Evolutionary conservation across 2,329 filamentous ascomycete genomes (phyloP), one percentile per base, ranked within the genome.

Genomic region (Xylaria sp.): DNA sequence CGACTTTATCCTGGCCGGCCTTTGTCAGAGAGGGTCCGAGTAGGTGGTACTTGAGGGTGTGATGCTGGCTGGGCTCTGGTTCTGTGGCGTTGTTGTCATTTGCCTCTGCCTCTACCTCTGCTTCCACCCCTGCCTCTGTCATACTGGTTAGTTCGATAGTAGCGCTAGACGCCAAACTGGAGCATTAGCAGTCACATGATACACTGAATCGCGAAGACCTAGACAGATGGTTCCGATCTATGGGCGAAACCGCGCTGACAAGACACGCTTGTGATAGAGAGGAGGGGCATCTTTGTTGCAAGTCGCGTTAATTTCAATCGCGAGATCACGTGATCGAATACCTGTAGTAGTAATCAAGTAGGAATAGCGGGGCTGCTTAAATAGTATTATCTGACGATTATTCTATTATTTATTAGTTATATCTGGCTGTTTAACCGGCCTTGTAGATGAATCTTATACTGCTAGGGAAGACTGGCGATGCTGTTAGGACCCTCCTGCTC

Each of bases 21-120:
- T 99, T 99, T 26, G 94, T 95, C 62, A 98, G 83, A 6, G 94
- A 97, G 0, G 94, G 95, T 0, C 96, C 96, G 0, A 98, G 85
- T 0, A 98, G 87, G 65, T 92, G 91, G 79, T 98, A 97, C 77
- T 97, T 97, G 65, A 98, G 85, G 4, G 92, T 94, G 3, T 83
- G 79, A 54, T 86, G 83, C 20, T 79, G 57, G 61, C 58, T 51
- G 15, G 68, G 6, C 36, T 66, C 68, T 20, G 49, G 49, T 58
- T 65, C 68, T 33, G 54, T 56, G 51, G 59, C 53, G n/a, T 33
- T 46, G n/a, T 33, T 46, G 40, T 56, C 51, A 46, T 66, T 63
- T 40, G 62, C 65, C 54, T 66, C 65, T 3, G 65, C 62, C 33
- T 33, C 33, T 33, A 9, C 33, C 33, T 33, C 33, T 33, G 31